Evolutionary conservation across 345 rosid species (phyloP).

Genomic region (Gossypium sturtianum): DNA sequence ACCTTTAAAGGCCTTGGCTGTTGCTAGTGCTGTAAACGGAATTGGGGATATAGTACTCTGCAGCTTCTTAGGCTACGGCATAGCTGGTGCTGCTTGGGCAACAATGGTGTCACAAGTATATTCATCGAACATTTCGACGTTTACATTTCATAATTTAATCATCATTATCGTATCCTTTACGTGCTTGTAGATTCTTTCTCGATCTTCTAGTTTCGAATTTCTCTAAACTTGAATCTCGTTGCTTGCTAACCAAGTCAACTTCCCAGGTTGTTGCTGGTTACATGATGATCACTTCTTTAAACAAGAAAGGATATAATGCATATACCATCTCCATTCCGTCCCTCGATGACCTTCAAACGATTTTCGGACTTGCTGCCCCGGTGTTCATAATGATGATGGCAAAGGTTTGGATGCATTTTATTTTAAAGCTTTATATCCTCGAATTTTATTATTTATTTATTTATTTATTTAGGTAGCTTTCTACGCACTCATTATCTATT

Average conservation of each 20-base stretch:
- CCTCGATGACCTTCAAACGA: slow-evolving; percentile 41
- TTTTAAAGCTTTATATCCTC: background rate
- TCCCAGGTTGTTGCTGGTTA: slow-evolving; percentile 69
- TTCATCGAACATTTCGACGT: background rate
- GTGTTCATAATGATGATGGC: slow-evolving; percentile 69
- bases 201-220: background rate
- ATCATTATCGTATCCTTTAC: background rate
- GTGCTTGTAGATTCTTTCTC: background rate
- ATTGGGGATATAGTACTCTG: slow-evolving; percentile 75
- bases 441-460: background rate
- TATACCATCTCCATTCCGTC: slow-evolving; percentile 58
- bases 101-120: slow-evolving; percentile 89
- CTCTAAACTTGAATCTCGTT: background rate
- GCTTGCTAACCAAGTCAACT: slow-evolving; percentile 12
- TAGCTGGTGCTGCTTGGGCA: slow-evolving; percentile 98
- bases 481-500: slow-evolving; percentile 65
- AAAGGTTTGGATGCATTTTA: slow-evolving; percentile 35
- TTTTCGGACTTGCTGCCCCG: slow-evolving; percentile 71
- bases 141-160: background rate
- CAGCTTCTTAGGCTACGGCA: slow-evolving; percentile 69
- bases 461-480: slow-evolving; percentile 55
- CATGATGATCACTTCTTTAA: slow-evolving; percentile 76
- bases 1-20: slow-evolving; percentile 79
- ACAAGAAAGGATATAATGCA: slow-evolving; percentile 66
- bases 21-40: slow-evolving; percentile 67